A percentile compares a stretch with the other conserved stretches of the same genome.
These are phyloP conservation scores for Amyloporia xantha DNA, from an alignment of 768 basidiomycete species.

Conservation along the genomic window DNA sequence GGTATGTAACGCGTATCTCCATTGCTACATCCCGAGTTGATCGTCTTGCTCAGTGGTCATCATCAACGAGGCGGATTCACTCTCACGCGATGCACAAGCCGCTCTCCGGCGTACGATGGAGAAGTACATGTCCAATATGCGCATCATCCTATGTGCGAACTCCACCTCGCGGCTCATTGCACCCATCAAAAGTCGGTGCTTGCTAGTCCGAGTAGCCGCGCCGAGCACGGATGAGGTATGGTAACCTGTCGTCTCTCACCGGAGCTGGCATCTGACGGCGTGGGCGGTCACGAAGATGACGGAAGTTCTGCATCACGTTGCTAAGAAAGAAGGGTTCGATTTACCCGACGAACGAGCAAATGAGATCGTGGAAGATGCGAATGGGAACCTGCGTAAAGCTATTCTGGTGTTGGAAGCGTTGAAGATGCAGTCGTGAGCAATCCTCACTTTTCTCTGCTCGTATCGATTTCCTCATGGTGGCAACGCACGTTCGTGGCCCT, in stretches of 20 bases:
- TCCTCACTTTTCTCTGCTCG: background rate
- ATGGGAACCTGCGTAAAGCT: conserved; percentile 92
- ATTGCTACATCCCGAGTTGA: background rate
- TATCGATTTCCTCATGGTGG: conserved; percentile 2
- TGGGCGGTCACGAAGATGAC: conserved; percentile 67
- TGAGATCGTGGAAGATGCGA: conserved; percentile 76
- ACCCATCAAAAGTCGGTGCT: conserved; percentile 92
- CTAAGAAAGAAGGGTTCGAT: conserved; percentile 70
- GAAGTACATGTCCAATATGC: conserved; percentile 97
- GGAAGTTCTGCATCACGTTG: conserved; percentile 70
- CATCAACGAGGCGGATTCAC: conserved; percentile 94
- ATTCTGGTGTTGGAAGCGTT: conserved; percentile 91
- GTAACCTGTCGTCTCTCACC: conserved; percentile 3
- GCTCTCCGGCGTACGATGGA: conserved; percentile 98
- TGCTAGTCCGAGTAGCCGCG: conserved; percentile 89
- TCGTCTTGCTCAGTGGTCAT: conserved; percentile 68
- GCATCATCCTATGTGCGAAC: conserved; percentile 94
- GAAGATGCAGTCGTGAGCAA: conserved; percentile 88
- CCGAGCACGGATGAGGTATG: conserved; percentile 72
- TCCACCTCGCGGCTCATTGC: conserved; percentile 94
- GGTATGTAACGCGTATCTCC: conserved; percentile 38
- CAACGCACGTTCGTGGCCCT: background rate
- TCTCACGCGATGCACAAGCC: conserved; percentile 94
- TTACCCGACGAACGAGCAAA: conserved; percentile 71
- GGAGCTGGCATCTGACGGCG: too few relatives aligned